Conservation (phyloP, 192 early-diverging fungal species). For the Coemansia sp. region DNA sequence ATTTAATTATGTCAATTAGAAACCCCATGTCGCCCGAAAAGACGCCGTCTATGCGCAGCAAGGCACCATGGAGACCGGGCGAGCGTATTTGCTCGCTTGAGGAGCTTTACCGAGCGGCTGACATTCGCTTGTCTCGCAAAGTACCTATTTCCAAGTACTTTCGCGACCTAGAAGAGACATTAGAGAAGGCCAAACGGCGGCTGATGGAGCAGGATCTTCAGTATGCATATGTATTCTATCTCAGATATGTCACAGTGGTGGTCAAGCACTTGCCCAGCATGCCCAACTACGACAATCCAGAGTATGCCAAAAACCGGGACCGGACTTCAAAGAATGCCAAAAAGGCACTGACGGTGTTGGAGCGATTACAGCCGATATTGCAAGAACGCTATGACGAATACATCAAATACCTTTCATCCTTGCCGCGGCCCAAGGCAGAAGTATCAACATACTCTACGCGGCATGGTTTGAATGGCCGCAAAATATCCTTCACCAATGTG, state of each 20-base stretch:
- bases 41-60: conserved; percentile 9
- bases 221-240: conserved; percentile 67
- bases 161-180: conserved; percentile 41
- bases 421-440: conserved; percentile 24
- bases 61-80: conserved; percentile 33
- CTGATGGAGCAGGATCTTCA: conserved; percentile 64
- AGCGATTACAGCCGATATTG: conserved; percentile 58
- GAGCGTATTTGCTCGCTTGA: conserved; percentile 47
- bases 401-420: conserved; percentile 32
- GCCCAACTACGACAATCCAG: conserved; percentile 53
- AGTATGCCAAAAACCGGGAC: conserved; percentile 45
- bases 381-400: conserved; percentile 57
- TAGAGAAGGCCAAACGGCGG: conserved; percentile 54
- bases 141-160: conserved; percentile 42
- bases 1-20: conserved; percentile 3
- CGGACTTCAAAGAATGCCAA: conserved; percentile 49
- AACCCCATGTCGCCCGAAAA: background rate
- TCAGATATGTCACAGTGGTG: conserved; percentile 65
- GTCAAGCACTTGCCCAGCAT: conserved; percentile 60
- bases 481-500: conserved; percentile 1
- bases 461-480: conserved; percentile 10
- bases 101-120: conserved; percentile 38
- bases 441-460: conserved; percentile 35
- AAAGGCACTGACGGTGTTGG: conserved; percentile 57
- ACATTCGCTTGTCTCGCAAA: conserved; percentile 34